These are phyloP conservation scores for Pseudogymnoascus sp. DNA, from an alignment of 2,329 filamentous ascomycete genomes.

Conservation along the genomic window DNA sequence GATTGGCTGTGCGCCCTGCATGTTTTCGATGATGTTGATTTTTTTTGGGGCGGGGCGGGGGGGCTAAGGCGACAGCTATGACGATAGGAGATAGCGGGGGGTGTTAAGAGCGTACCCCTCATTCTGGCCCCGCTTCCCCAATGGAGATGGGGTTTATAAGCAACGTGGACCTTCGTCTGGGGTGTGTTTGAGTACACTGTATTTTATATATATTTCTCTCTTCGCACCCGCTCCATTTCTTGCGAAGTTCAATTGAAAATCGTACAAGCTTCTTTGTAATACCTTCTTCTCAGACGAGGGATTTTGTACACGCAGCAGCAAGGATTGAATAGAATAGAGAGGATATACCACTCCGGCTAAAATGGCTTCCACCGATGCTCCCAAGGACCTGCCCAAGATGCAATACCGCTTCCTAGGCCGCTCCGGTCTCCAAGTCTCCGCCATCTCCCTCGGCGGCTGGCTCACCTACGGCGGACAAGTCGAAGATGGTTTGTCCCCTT, in stretches of 20 bases:
- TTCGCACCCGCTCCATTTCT: neutral
- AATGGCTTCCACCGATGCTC: conserved; percentile 16
- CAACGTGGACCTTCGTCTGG: neutral
- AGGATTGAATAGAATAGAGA: neutral
- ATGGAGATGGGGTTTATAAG: neutral
- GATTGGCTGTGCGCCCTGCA: neutral
- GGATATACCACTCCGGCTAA: neutral
- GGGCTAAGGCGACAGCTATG: neutral
- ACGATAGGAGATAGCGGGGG: neutral
- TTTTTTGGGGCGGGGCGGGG: neutral
- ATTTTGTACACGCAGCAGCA: neutral
- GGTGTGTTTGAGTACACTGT: neutral
- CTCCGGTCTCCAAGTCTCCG: conserved; percentile 65
- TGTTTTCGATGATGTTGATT: neutral
- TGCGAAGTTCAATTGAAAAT: neutral
- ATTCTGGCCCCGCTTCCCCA: neutral
- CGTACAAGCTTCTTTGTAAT: neutral
- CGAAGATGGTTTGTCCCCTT: conserved; percentile 46
- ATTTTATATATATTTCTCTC: neutral
- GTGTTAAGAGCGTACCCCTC: too few species aligned
- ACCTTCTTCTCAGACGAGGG: too few species aligned
- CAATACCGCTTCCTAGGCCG: conserved; percentile 64
- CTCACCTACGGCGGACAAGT: conserved; percentile 70
- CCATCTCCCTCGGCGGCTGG: conserved; percentile 64
- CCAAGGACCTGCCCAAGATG: conserved; percentile 45